Conservation (phyloP, 306 rosid genomes). For the Adenanthera pavonina region DNA sequence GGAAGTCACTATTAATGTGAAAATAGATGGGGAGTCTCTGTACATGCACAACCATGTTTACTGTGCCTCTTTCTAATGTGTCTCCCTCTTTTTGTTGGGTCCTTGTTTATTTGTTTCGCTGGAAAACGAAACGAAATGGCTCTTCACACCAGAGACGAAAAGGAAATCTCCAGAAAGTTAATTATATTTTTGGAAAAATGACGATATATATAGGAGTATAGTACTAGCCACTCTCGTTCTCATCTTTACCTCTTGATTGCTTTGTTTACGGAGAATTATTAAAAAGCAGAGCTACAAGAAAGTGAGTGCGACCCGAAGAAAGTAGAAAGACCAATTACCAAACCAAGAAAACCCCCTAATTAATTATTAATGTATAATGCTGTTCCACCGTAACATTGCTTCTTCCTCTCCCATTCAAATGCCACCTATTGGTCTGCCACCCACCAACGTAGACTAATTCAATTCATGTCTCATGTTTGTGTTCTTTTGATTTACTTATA, state of each 20-base stretch:
- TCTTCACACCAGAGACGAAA: not conserved
- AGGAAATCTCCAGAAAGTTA: conserved; percentile 16
- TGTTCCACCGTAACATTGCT: not conserved
- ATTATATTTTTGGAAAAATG: not conserved
- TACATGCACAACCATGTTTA: not conserved
- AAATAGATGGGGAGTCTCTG: not conserved
- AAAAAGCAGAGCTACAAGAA: not conserved
- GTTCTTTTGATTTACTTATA: not conserved
- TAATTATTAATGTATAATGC: not conserved
- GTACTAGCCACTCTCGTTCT: not conserved
- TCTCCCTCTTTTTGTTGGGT: not conserved
- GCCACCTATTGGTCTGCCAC: not conserved
- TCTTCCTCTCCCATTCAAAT: not conserved
- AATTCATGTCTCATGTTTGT: not conserved
- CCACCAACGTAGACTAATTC: not conserved
- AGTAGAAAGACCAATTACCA: not conserved
- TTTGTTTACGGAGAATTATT: not conserved
- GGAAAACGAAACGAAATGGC: conserved; percentile 13
- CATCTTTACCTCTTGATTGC: conserved; percentile 1
- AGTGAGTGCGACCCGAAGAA: conserved; percentile 28
- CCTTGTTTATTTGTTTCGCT: conserved; percentile 34
- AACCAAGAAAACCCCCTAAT: not conserved
- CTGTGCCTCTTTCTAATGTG: conserved; percentile 14
- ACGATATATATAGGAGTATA: not conserved
- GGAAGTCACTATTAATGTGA: not conserved